phyloP scores from a whole-genome alignment of 2,329 filamentous ascomycete genomes.

The Dactylellina cionopaga region DNA sequence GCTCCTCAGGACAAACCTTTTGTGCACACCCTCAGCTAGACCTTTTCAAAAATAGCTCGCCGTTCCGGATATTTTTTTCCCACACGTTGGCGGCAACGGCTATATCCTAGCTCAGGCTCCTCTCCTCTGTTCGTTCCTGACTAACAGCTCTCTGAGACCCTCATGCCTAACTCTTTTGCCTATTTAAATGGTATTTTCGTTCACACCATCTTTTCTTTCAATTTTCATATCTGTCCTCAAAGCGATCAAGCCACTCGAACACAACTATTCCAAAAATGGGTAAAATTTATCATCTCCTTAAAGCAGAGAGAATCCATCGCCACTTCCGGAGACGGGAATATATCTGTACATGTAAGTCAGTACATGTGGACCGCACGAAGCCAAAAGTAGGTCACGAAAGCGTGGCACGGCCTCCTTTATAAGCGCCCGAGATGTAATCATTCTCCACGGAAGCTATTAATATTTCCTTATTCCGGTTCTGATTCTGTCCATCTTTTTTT shows the following conservation, averaged over 20 bases:
- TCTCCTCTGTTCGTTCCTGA: slow-evolving; percentile 33
- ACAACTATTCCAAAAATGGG: slow-evolving; percentile 50
- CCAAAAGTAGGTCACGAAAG: neutral
- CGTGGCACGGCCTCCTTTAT: slow-evolving; percentile 38
- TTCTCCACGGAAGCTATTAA: slow-evolving; percentile 26
- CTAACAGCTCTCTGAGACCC: slow-evolving; percentile 1
- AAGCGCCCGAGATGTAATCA: slow-evolving; percentile 40
- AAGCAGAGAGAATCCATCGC: neutral
- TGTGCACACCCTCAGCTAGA: slow-evolving; percentile 25
- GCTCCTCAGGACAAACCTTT: too few species aligned
- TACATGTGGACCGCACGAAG: slow-evolving; percentile 18
- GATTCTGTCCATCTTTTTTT: slow-evolving; percentile 1
- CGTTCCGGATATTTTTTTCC: neutral
- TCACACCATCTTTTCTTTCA: slow-evolving; percentile 33
- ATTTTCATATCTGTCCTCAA: slow-evolving; percentile 21
- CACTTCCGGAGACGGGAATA: neutral
- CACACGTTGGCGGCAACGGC: slow-evolving; percentile 18
- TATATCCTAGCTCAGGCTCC: neutral
- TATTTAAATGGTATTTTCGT: slow-evolving; percentile 11
- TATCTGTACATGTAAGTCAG: neutral
- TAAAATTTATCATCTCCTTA: slow-evolving; percentile 14
- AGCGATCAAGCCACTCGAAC: slow-evolving; percentile 36
- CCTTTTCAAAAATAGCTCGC: slow-evolving; percentile 18
- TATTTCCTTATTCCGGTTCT: slow-evolving; percentile 7
- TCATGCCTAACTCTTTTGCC: neutral